These are phyloP conservation scores for Meripilus lineatus DNA, from an alignment of 1,284 basidiomycete genomes.

Conservation along the genomic window DNA sequence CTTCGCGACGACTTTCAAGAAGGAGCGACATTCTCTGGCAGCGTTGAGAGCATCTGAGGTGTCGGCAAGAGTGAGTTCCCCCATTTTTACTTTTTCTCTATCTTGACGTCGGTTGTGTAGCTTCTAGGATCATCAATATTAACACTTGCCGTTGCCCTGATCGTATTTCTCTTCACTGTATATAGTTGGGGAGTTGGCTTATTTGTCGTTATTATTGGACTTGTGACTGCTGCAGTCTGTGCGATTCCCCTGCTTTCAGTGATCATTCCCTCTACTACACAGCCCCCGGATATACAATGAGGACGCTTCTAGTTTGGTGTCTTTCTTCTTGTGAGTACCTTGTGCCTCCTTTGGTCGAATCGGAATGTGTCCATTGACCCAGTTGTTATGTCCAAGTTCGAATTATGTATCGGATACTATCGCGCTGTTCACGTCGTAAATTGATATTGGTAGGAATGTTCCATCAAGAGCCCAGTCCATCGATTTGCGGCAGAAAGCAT, in stretches of 20 bases:
- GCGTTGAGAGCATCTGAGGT: background rate
- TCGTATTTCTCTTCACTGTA: background rate
- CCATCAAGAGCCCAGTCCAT: too few species aligned
- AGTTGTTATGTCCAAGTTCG: too few species aligned
- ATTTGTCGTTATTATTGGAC: constrained; percentile 1
- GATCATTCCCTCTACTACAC: background rate
- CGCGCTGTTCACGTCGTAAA: too few species aligned
- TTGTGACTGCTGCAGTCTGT: background rate
- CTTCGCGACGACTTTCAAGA: background rate
- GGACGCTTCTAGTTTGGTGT: too few species aligned
- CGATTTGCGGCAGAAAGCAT: too few species aligned
- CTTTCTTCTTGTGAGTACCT: too few species aligned
- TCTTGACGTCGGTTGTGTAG: background rate
- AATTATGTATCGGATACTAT: too few species aligned
- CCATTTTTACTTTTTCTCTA: background rate
- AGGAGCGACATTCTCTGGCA: background rate
- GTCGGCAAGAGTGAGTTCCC: background rate
- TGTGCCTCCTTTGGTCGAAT: too few species aligned
- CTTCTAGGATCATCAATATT: background rate
- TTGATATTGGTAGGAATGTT: too few species aligned
- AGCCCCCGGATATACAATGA: too few species aligned
- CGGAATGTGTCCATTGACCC: too few species aligned
- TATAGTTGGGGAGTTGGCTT: background rate
- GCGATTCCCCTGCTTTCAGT: background rate
- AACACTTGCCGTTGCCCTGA: background rate